A percentile compares a stretch with the other conserved stretches of the same genome.
Conservation (phyloP, 2,329 filamentous ascomycete genomes). For the Hypoxylon sp. region DNA sequence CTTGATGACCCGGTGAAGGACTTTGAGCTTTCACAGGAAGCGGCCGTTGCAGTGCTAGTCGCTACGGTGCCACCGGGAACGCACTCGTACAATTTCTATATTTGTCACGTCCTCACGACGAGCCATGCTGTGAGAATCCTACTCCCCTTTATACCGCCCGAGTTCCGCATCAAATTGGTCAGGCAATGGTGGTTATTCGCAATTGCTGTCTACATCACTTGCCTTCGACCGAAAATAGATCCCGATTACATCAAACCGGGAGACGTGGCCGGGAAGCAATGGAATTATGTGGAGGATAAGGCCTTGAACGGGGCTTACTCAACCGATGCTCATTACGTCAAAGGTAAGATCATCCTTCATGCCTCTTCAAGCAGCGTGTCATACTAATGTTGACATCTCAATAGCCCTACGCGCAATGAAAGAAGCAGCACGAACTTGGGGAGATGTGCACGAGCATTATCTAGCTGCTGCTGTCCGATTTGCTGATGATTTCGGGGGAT, state of each 20-base stretch:
- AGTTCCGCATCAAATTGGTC: slow-evolving; percentile 79
- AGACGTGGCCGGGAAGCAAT: slow-evolving; percentile 74
- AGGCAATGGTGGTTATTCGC: slow-evolving; percentile 92
- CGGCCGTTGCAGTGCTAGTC: slow-evolving; percentile 71
- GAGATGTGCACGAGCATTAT: slow-evolving; percentile 74
- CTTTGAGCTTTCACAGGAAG: slow-evolving; percentile 77
- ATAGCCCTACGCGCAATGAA: slow-evolving; percentile 77
- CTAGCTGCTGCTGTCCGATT: slow-evolving; percentile 77
- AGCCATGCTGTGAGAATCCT: slow-evolving; percentile 91
- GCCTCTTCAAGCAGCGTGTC: background rate
- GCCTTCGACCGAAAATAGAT: slow-evolving; percentile 78
- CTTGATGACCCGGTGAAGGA: slow-evolving; percentile 76
- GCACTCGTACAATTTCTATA: slow-evolving; percentile 82
- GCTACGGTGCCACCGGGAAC: slow-evolving; percentile 67
- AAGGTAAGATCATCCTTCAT: slow-evolving; percentile 65
- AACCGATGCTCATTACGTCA: slow-evolving; percentile 86
- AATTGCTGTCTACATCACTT: slow-evolving; percentile 80
- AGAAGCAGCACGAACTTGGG: slow-evolving; percentile 80
- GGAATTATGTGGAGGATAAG: slow-evolving; percentile 80
- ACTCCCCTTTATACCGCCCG: slow-evolving; percentile 78
- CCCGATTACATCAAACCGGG: slow-evolving; percentile 70
- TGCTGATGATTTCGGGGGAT: slow-evolving; percentile 78
- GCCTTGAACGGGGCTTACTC: slow-evolving; percentile 75
- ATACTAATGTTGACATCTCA: slow-evolving; percentile 29
- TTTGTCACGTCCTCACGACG: slow-evolving; percentile 84